Evolutionary conservation across 2,329 filamentous ascomycete species (phyloP).

Genomic region (Beauveria brongniartii): DNA sequence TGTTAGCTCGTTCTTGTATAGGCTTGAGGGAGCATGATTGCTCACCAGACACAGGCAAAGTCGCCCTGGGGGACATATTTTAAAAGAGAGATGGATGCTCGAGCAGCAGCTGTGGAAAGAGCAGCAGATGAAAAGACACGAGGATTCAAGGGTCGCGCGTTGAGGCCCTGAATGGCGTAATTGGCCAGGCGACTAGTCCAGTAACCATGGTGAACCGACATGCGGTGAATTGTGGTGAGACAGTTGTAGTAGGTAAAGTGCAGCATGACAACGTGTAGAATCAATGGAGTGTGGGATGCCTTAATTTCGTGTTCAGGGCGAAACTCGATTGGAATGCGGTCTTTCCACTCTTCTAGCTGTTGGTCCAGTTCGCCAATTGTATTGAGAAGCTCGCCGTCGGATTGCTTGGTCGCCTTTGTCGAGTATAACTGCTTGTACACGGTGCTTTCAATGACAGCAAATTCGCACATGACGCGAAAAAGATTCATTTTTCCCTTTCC

Average conservation of each 20-base stretch:
- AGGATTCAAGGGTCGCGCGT: slow-evolving; percentile 83
- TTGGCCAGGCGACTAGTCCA: slow-evolving; percentile 95
- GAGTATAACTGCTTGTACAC: slow-evolving; percentile 93
- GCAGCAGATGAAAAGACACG: slow-evolving; percentile 90
- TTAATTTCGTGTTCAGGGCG: slow-evolving; percentile 96
- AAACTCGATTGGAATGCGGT: slow-evolving; percentile 89
- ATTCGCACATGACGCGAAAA: slow-evolving; percentile 86
- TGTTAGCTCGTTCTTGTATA: slow-evolving; percentile 20
- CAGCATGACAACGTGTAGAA: slow-evolving; percentile 86
- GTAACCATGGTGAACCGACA: slow-evolving; percentile 96
- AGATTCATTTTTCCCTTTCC: slow-evolving; percentile 91
- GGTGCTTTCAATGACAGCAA: slow-evolving; percentile 83
- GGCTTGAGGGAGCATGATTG: slow-evolving; percentile 11
- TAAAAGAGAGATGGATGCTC: slow-evolving; percentile 86
- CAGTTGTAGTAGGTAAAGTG: slow-evolving; percentile 99
- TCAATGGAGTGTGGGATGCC: slow-evolving; percentile 83
- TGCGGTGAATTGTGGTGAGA: slow-evolving; percentile 92
- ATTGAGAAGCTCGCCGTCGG: slow-evolving; percentile 85
- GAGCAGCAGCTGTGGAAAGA: slow-evolving; percentile 83
- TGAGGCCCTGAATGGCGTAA: slow-evolving; percentile 89
- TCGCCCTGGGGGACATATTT: slow-evolving; percentile 96
- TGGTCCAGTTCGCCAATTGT: slow-evolving; percentile 92
- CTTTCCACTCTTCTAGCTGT: slow-evolving; percentile 91
- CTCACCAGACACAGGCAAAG: slow-evolving; percentile 88
- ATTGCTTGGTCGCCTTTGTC: slow-evolving; percentile 83